phyloP scores from a whole-genome alignment of 306 rosid genomes.

The Casuarina equisetifolia region DNA sequence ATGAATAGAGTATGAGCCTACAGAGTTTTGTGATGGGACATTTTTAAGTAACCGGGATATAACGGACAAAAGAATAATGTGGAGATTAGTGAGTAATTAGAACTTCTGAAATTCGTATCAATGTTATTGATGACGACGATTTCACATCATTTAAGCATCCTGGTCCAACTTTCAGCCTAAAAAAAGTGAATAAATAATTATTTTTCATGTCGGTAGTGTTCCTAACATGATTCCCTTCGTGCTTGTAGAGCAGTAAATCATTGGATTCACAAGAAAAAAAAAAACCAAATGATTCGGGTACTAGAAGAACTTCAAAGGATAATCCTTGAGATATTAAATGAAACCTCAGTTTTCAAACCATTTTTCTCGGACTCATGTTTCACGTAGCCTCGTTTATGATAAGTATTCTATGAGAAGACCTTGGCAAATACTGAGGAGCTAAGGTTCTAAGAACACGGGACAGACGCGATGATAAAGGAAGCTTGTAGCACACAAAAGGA shows the following conservation, averaged over 20 bases:
- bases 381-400: too few species aligned
- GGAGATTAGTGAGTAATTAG: background rate
- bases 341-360: too few species aligned
- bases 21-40: background rate
- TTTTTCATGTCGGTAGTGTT: too few species aligned
- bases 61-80: background rate
- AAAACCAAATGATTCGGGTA: too few species aligned
- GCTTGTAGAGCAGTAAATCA: too few species aligned
- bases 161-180: background rate
- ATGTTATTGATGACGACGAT: background rate
- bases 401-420: too few species aligned
- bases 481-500: slow-evolving; percentile 64
- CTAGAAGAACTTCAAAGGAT: too few species aligned
- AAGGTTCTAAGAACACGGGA: slow-evolving; percentile 41
- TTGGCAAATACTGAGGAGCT: slow-evolving; percentile 38
- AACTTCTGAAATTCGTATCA: background rate
- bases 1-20: background rate
- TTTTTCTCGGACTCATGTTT: too few species aligned
- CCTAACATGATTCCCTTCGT: too few species aligned
- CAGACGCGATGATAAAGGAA: slow-evolving; percentile 47
- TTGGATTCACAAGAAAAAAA: too few species aligned
- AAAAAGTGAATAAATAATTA: too few species aligned
- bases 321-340: too few species aligned
- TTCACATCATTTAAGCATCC: background rate
- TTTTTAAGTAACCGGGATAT: background rate